Base-by-base conservation (phyloP, 257 asterid species). In the Solanum dulcamara region DNA sequence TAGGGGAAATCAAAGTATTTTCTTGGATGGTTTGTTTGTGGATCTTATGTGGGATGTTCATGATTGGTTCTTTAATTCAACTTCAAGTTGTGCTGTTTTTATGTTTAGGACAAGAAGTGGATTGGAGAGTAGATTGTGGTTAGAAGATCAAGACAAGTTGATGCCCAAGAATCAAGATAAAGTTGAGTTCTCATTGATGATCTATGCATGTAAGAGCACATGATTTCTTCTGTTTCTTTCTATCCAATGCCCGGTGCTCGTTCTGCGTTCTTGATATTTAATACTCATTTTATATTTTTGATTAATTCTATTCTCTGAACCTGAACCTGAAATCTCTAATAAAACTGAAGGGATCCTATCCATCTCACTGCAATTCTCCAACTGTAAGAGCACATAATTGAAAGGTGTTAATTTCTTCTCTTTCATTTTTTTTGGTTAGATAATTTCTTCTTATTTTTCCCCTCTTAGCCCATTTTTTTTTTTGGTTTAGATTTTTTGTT, bases 1-100 rank as follows among this genome's bases (percentile, higher is more conserved):
- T 86, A 89, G 99, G 42, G 99, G 99, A 26, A 94, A 95, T 88
- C 98, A 97, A 81, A 97, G 98, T 3, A 91, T 97, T 17, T 93
- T 93, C 77, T 85, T 95, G 75, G 98, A 95, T 80, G 99, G 99
- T 3, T 88, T 94, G 89, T 59, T 94, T 50, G 91, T 97, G 75
- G 99, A 97, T 91, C 88, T 95, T 12, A 90, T 97, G 98, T 97
- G 99, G 99, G 99, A 97, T 87, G 98, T 94, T 48, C 97, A 95
- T 84, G 98, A 90, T 50, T 95, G 98, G 99, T 93, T 97, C 72
- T 90, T 90, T 38, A 88, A 87, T 77, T 85, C 93, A 0, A 83
- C 88, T 2, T 75, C 95, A 28, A 94, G 94, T 8, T 81, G 53
- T 35, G 99, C 95, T 0, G 98, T 94, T 75, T 97, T 97, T 79